A percentile compares a stretch with the other conserved stretches of the same genome.
Evolutionary conservation across 1,284 basidiomycete genomes (phyloP).

Genomic region (Boletus sp.): DNA sequence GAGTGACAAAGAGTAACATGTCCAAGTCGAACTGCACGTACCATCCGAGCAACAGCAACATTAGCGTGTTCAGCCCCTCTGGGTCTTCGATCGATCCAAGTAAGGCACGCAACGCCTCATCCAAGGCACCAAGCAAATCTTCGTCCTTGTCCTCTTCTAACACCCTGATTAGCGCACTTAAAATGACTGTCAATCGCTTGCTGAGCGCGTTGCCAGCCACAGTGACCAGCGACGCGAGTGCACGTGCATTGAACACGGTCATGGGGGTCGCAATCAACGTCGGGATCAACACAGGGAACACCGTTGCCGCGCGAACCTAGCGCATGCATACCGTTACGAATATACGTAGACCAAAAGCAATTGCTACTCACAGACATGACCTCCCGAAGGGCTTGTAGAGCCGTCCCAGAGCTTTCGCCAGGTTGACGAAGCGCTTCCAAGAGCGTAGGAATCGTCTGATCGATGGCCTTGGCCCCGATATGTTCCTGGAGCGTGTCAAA

Average conservation of each 20-base stretch:
- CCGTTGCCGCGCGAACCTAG: slow-evolving; percentile 87
- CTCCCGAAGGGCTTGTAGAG: slow-evolving; percentile 90
- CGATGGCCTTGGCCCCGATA: slow-evolving; percentile 90
- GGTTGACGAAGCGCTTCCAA: slow-evolving; percentile 92
- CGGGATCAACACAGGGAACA: slow-evolving; percentile 98
- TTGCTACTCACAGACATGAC: slow-evolving; percentile 83
- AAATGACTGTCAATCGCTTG: slow-evolving; percentile 76
- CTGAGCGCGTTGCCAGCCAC: slow-evolving; percentile 93
- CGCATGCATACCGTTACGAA: not conserved
- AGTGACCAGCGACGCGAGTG: slow-evolving; percentile 87
- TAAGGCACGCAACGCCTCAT: slow-evolving; percentile 74
- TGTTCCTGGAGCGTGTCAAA: slow-evolving; percentile 95
- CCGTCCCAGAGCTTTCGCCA: slow-evolving; percentile 92
- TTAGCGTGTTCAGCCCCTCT: slow-evolving; percentile 87
- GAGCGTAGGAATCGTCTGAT: slow-evolving; percentile 95
- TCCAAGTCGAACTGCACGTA: slow-evolving; percentile 36
- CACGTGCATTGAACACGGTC: slow-evolving; percentile 95
- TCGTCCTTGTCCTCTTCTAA: slow-evolving; percentile 69
- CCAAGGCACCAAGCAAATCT: slow-evolving; percentile 73
- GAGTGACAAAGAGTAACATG: not conserved
- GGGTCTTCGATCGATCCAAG: slow-evolving; percentile 79
- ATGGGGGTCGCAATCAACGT: slow-evolving; percentile 91
- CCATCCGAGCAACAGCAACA: slow-evolving; percentile 92
- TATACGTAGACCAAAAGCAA: not conserved
- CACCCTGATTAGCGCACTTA: slow-evolving; percentile 76